phyloP scores from a whole-genome alignment of 192 early-diverging fungal species.

The Coemansia sp. region DNA sequence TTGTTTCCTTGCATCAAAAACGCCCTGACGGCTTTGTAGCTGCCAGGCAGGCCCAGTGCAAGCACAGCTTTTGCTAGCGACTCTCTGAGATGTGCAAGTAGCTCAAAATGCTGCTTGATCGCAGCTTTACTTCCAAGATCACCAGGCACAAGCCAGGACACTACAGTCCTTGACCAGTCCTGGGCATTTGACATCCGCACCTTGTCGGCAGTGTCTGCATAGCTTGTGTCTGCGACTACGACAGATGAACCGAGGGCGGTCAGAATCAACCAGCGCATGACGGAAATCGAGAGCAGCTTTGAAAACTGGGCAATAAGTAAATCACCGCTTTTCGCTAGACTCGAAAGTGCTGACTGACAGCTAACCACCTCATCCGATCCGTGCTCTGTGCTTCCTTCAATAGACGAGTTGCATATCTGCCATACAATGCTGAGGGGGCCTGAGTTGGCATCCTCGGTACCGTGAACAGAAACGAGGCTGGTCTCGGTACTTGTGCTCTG shows the following conservation, averaged over 20 bases:
- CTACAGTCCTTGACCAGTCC: conserved; percentile 12
- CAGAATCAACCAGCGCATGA: no score
- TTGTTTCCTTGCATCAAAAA: conserved; percentile 6
- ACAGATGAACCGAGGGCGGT: no score
- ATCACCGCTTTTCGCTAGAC: no score
- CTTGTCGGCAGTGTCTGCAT: no score
- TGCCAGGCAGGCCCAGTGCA: not conserved
- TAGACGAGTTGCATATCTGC: conserved; percentile 13
- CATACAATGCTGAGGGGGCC: conserved; percentile 3
- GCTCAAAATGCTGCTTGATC: conserved; percentile 6
- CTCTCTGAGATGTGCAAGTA: conserved; percentile 10
- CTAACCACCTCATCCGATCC: no score
- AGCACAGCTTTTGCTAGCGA: conserved; percentile 13
- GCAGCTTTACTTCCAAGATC: conserved; percentile 5
- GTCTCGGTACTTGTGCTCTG: not conserved
- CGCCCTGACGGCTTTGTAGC: not conserved
- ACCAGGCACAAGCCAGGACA: conserved; percentile 11
- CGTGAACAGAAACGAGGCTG: not conserved
- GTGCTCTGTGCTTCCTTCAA: no score
- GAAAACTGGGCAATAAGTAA: conserved; percentile 1
- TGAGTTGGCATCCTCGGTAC: not conserved
- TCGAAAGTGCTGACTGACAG: no score
- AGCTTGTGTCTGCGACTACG: no score
- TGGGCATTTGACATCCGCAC: not conserved
- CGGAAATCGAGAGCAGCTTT: no score